Evolutionary conservation across 169 alveolate species (phyloP), one percentile per base, ranked within the genome.

Genomic region (Cryptosporidium parvum): DNA sequence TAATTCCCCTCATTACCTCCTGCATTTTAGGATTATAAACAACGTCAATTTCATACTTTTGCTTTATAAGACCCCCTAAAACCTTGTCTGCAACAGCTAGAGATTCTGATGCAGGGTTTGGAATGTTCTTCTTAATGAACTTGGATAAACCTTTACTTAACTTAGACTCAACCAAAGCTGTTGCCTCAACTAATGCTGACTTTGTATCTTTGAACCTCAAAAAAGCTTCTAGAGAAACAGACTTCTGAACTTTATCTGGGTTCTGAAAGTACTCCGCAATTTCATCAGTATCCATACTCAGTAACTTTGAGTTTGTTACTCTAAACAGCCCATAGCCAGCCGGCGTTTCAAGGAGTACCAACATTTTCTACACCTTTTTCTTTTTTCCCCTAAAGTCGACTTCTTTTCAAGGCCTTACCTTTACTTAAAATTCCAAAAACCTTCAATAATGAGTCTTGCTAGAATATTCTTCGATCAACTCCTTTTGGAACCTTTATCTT

Each of bases 241-340:
- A 59, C 91, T 96, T 94, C 23, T 94, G 92, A 29, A 97, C 97
- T 44, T 93, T 94, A 51, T 96, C 97, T n/a, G 97, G 92, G 91
- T 91, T 95, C 84, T 85, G 94, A 91, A 96, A 96, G 84, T 94
- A 94, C 62, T 94, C 91, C 70, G 94, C 91, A 72, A 96, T 95
- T 71, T 93, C 96, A 56, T 94, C 97, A 37, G 93, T 97, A 69
- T 93, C 93, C 91, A 95, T 94, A 85, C 95, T 96, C 33, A 96
- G 92, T 91, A 96, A 93, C 89, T 95, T 97, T 65, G 94, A 96
- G 91, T 97, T 96, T 75, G 96, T 92, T 37, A 98, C 96, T 92
- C 96, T 94, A 93, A 98, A 99, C 42, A 99, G 96, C 72, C 99
- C 99, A 92, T 97, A 98, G 48, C 99, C 99, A 29, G 99, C 99